Base-by-base conservation (phyloP, 129 eudicot species). In the Tagetes erecta region DNA sequence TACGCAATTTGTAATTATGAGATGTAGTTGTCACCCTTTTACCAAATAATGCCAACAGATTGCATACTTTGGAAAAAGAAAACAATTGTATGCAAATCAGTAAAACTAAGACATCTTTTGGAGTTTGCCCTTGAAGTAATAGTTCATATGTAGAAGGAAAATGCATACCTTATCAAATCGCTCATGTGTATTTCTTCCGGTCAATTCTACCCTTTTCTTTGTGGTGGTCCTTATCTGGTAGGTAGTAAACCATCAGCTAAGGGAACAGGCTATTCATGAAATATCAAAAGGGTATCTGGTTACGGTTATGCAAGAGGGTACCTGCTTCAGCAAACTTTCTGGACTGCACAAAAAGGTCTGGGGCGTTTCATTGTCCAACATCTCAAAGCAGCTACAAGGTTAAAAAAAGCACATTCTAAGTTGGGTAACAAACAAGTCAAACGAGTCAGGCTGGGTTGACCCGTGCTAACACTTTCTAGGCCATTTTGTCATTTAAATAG, bases 321-420 rank as follows among this genome's bases (percentile, higher is more conserved):
- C 92, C 92, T 87, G 92, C 70, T 70, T 65, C 37, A 87, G 87
- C 78, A 87, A 79, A 70, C 88, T 84, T 80, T 84, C 88, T 27
- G 88, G 88, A 79, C 92, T 84, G 80, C 88, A 87, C 72, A 79
- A 58, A 82, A 58, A 87, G 44, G 78, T 68, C 57, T 84, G 52
- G 27, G 87, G 88, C 37, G 85, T 79, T 70, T 87, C 92, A 51
- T 71, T 67, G 80, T 87, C 92, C 85, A 82, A 39, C 92, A 87
- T 87, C 82, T 87, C 92, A 79, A 87, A 84, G 77, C 92, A 84
- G 53, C 92, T 87, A 71, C 46, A 73, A 60, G 37, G 47, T 34
- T 38, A 58, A 12, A 65, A 77, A 73, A 41, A 68, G 30, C 13
- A 5, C 67, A 60, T 1, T 36, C 9, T 36, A 36, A 60, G 67